Evolutionary conservation across 164 flowering plant genomes (phyloP).

Genomic region (Chimonanthus salicifolius): DNA sequence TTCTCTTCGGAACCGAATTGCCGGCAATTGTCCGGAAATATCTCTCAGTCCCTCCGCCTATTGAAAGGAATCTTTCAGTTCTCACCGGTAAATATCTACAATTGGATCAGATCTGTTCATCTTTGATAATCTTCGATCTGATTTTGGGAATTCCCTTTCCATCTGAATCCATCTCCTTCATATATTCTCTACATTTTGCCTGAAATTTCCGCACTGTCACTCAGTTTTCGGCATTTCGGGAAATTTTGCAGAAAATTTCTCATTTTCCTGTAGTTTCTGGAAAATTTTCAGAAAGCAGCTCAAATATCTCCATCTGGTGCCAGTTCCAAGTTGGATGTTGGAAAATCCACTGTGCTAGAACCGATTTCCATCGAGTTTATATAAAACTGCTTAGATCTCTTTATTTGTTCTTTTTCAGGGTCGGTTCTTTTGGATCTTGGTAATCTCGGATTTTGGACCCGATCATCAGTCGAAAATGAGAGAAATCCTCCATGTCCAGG

Average conservation of each 20-base stretch:
- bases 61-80: neutral
- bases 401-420: too few relatives aligned
- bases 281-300: too few relatives aligned
- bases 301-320: too few relatives aligned
- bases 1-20: neutral
- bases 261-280: neutral
- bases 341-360: too few relatives aligned
- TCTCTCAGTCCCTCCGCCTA: neutral
- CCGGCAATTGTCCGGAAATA: neutral
- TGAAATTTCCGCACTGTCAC: too few relatives aligned
- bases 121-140: neutral
- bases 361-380: neutral
- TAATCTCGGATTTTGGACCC: neutral
- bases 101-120: neutral
- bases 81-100: neutral
- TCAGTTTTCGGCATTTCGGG: neutral
- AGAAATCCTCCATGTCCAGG: conserved; percentile 55
- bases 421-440: neutral
- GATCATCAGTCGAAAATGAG: conserved; percentile 25
- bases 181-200: too few relatives aligned
- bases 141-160: neutral
- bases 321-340: too few relatives aligned
- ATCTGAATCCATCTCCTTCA: too few relatives aligned
- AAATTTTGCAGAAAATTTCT: neutral
- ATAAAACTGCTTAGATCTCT: neutral